These are phyloP conservation scores for Talaromyces sp. DNA, from an alignment of 2,329 filamentous ascomycete genomes.

Conservation along the genomic window DNA sequence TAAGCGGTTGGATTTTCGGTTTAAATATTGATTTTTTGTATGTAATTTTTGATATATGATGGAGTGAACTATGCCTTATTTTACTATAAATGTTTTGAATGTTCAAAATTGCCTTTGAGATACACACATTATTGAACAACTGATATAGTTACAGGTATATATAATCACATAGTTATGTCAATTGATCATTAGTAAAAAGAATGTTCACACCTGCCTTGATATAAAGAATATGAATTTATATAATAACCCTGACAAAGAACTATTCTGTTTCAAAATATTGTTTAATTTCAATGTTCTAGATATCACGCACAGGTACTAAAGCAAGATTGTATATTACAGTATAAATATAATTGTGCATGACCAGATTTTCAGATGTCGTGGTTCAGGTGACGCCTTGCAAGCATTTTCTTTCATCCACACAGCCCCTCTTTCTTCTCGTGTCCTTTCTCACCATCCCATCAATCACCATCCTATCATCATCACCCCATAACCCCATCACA, in stretches of 20 bases:
- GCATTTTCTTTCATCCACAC: neutral
- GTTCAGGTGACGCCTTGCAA: neutral
- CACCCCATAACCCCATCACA: neutral
- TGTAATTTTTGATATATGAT: too few species aligned
- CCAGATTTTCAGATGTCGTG: neutral
- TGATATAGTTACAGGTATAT: too few species aligned
- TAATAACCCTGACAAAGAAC: too few species aligned
- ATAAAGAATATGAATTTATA: too few species aligned
- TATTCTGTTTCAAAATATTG: too few species aligned
- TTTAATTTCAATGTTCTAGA: neutral
- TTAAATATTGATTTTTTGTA: slow-evolving; percentile 15
- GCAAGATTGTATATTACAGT: neutral
- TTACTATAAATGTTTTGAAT: too few species aligned
- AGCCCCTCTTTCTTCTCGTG: neutral
- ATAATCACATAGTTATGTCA: too few species aligned
- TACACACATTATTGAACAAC: too few species aligned
- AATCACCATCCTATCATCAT: neutral
- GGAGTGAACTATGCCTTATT: too few species aligned
- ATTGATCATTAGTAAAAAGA: too few species aligned
- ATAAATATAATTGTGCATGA: neutral
- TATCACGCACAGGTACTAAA: neutral
- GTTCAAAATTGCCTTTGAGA: too few species aligned
- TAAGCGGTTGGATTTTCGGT: slow-evolving; percentile 50
- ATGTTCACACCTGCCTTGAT: too few species aligned
- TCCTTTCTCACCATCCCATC: neutral